These are phyloP conservation scores for Melanomma pulvis-pyrius DNA, from an alignment of 495 filamentous ascomycete genomes.

Conservation along the genomic window DNA sequence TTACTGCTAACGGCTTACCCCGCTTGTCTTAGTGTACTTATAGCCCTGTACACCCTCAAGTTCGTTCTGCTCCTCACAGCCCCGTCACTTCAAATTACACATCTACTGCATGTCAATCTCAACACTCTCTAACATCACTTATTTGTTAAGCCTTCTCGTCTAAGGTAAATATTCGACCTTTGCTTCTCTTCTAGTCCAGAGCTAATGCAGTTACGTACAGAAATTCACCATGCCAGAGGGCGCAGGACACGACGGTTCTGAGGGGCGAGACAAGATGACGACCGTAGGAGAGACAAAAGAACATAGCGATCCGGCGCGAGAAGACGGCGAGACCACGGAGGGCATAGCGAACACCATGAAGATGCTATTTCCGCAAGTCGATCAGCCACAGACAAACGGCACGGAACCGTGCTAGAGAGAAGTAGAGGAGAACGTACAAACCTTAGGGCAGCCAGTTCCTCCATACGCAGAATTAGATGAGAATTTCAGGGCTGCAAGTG, in stretches of 20 bases:
- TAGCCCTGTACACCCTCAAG: too few relatives aligned
- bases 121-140: slow-evolving; percentile 7
- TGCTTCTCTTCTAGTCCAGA: slow-evolving; percentile 14
- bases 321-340: slow-evolving; percentile 7
- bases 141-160: slow-evolving; percentile 10
- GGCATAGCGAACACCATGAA: slow-evolving; percentile 9
- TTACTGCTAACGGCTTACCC: too few relatives aligned
- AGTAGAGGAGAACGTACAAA: slow-evolving; percentile 10
- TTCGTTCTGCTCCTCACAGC: slow-evolving; percentile 5
- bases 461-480: slow-evolving; percentile 8
- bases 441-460: slow-evolving; percentile 2
- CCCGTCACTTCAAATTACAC: not conserved
- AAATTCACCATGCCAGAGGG: slow-evolving; percentile 10
- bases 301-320: slow-evolving; percentile 13
- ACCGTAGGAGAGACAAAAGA: slow-evolving; percentile 4
- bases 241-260: slow-evolving; percentile 6
- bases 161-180: slow-evolving; percentile 9
- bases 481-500: slow-evolving; percentile 7
- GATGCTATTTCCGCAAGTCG: slow-evolving; percentile 16
- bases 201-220: slow-evolving; percentile 12
- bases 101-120: slow-evolving; percentile 7
- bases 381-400: slow-evolving; percentile 14
- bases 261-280: slow-evolving; percentile 5
- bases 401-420: not conserved
- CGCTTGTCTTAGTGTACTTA: too few relatives aligned